Base-by-base conservation (phyloP, 2,329 filamentous ascomycete species). In the Alternaria arborescens region DNA sequence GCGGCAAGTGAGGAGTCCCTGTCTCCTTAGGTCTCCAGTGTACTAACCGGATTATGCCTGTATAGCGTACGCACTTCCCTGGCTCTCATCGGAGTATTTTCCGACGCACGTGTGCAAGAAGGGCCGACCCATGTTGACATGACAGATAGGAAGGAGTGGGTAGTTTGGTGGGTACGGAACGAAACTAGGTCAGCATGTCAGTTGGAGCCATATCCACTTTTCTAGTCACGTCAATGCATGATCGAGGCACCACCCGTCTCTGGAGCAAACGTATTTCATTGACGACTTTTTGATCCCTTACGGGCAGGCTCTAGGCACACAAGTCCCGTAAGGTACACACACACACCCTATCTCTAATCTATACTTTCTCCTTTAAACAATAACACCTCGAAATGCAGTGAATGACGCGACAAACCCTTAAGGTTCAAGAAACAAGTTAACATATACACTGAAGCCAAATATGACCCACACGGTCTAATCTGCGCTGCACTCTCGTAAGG, bases 391-490 rank as follows among this genome's bases (percentile, higher is more conserved):
- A 50, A 50, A 50, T 50, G 46, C 46, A 50, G 46, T 36, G 46
- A 50, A 50, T 50, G 46, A 50, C 46, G 46, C 46, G 44, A 32
- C 28, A 41, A 44, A 48, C 40, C 34, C 30, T 20, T 38, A 8
- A 36, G 20, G 46, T 38, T 36, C 32, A 38, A 50, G 50, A 47
- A 52, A 42, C 46, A 53, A 57, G 52, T 52, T 48, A 55, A 62
- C 56, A 69, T 67, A 46, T 69, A 67, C 66, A 69, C 58, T 60
- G 62, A 65, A 64, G 47, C 47, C 48, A 50, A 43, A 58, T 52
- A 53, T 40, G 24, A 61, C 52, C 54, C 47, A 52, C 55, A 67
- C 61, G 61, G 51, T 68, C 65, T 66, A 67, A 71, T 71, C 69
- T 72, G 67, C 65, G 65, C 65, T 65, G 65, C 61, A 44, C 46